Evolutionary conservation across 768 basidiomycete species (phyloP), one percentile per base, ranked within the genome.

Genomic region (Dioszegia aurantiaca): DNA sequence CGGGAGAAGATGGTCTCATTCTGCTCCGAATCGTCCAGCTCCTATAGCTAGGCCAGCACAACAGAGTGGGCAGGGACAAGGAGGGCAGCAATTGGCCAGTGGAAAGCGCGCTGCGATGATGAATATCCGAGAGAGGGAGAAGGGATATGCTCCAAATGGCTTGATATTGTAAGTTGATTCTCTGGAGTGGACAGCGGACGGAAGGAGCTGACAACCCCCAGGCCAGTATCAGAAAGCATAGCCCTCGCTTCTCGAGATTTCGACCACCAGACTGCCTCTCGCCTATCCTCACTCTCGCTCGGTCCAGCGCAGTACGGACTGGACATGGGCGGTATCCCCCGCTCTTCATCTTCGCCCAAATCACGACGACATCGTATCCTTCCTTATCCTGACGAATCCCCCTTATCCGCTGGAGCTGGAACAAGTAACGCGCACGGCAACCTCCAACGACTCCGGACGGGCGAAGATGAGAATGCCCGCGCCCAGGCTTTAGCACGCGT

Each of bases 91-190:
- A n/a, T n/a, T n/a, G 19, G n/a, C 56, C 16, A 64, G 60, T 55
- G 69, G 69, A 19, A 68, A 68, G 33, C 46, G 46, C 3, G 56
- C 60, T 24, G 69, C 67, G 9, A 37, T 71, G 45, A 49, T 60
- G 45, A 44, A 40, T 43, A 68, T 71, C 8, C 53, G 45, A 45
- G 55, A 41, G 21, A 48, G 52, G 14, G 64, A 66, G 24, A 31
- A 44, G 40, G 51, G 41, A n/a, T 41, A 63, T 19, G 59, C 59
- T 12, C 44, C 49, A 36, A 66, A 64, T 37, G 64, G 64, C 9
- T 41, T 70, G 28, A 65, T 66, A 36, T 39, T 70, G 69, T 70
- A 52, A 61, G 69, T 65, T n/a, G n/a, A n/a, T n/a, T n/a, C n/a
- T n/a, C n/a, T n/a, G n/a, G n/a, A n/a, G n/a, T n/a, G n/a, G n/a